Base-by-base conservation (phyloP, 148 eudicot species). In the Nepenthes mirabilis region DNA sequence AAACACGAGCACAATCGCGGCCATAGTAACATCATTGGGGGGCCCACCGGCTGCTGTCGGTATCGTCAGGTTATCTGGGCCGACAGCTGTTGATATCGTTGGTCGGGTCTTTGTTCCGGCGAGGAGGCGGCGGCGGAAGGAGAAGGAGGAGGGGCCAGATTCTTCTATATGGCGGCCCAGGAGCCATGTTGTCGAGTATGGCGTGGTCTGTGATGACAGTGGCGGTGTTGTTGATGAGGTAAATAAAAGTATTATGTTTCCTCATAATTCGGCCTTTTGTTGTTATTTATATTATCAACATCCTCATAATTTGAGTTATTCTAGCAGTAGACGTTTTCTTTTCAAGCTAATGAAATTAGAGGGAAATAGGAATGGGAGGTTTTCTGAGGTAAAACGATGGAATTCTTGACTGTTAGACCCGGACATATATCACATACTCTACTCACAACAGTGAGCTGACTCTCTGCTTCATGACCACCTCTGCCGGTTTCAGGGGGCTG, bases 31-130 rank as follows among this genome's bases (percentile, higher is more conserved):
- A 59, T 84, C 97, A 35, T 48, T 94, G 50, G 97, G 97, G 34
- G 97, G 99, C 2, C 84, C 87, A 6, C 81, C 98, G 35, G 85
- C 76, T 33, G 95, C 98, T n/a, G 99, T 94, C 57, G 99, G 99
- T 54, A 86, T 94, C 37, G 95, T 94, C 6, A 56, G 99, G 57
- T 61, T 94, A 65, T 94, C 99, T 0, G 99, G 99, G n/a, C 87
- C 99, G 1, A 63, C 72, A 0, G 88, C 99, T 1, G 91, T 89
- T 32, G 72, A 73, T 32, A 75, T 94, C 43, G 86, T 72, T 10
- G 73, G 79, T 1, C 73, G 75, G 37, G 72, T 94, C 34, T 94
- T 89, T 70, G 66, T 69, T 13, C 78, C 83, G 0, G 61, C 53
- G 43, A 54, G 59, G 37, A 62, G 43, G 64, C 71, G 55, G 56